Evolutionary conservation across 1,284 basidiomycete genomes (phyloP).

Genomic region (Ceratobasidium sp.): DNA sequence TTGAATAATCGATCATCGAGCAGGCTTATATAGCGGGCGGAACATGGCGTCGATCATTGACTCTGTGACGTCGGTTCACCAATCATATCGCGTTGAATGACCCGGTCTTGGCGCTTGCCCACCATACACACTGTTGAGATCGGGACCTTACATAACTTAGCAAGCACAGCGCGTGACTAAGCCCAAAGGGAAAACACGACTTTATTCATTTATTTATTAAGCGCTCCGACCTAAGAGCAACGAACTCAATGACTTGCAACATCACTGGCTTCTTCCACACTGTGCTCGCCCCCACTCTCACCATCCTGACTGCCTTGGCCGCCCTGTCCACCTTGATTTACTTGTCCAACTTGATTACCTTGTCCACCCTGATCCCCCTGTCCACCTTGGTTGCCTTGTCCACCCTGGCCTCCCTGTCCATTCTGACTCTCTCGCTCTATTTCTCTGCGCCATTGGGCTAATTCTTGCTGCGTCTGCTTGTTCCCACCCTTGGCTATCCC

Average conservation of each 20-base stretch:
- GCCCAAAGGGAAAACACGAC: not conserved
- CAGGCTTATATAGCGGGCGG: constrained; percentile 16
- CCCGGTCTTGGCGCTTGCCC: not conserved
- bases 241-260: not conserved
- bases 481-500: not conserved
- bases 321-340: constrained; percentile 8
- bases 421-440: not conserved
- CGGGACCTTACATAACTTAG: too few relatives aligned
- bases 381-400: not conserved
- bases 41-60: constrained; percentile 16
- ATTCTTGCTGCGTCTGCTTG: not conserved
- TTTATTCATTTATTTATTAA: constrained; percentile 14
- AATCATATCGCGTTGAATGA: constrained; percentile 8
- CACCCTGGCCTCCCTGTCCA: not conserved
- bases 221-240: not conserved
- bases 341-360: constrained; percentile 1
- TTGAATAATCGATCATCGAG: not conserved
- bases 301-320: not conserved
- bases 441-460: not conserved
- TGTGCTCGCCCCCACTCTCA: too few relatives aligned
- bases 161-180: not conserved
- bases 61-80: constrained; percentile 10
- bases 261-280: not conserved
- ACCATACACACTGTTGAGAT: too few relatives aligned
- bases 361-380: not conserved